Base-by-base conservation (phyloP, 2,329 filamentous ascomycete species). In the Paraconiothyrium brasiliense region DNA sequence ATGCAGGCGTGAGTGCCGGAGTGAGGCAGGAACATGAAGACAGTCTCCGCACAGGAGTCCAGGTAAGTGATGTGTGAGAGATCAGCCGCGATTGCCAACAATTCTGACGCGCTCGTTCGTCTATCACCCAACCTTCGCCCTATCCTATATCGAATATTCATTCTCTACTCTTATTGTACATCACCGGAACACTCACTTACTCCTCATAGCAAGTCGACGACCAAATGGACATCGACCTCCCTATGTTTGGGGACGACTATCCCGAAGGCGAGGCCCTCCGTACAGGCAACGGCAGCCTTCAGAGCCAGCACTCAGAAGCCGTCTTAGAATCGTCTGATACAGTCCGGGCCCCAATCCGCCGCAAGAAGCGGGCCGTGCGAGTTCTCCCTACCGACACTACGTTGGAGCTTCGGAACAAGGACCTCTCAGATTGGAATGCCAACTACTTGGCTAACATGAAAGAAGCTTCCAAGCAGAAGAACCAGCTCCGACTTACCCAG, bases 371-470 rank as follows among this genome's bases (percentile, higher is more conserved):
- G 65, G 67, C 65, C 24, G 71, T 72, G 39, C 84, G 82, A 61
- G 56, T 73, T 3, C 68, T 90, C 11, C 72, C 73, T 0, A 66
- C 80, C 2, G 89, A 91, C 65, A 66, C 73, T 9, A 76, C 70
- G 2, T 84, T 83, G 13, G 83, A 86, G 62, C 75, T 90, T 27
- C 82, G 81, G 60, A 89, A 87, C 67, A 77, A 80, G 6, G 85
- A 87, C 22, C 76, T 91, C 1, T 77, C 80, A 0, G 74, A 77
- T n/a, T 89, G 87, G 86, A 86, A 86, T 62, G 77, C 80, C 1
- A 79, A 87, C 32, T 92, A 91, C 64, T 65, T 85, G 1, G 68
- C 79, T 11, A 90, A 89, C 65, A 93, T 92, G 86, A 79, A 75
- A 0, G 75, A 78, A 13, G 83, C 81, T 9, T 69, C 70, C 7